These are phyloP conservation scores for Penicillium sp. DNA, from an alignment of 2,329 filamentous ascomycete species.

Conservation along the genomic window DNA sequence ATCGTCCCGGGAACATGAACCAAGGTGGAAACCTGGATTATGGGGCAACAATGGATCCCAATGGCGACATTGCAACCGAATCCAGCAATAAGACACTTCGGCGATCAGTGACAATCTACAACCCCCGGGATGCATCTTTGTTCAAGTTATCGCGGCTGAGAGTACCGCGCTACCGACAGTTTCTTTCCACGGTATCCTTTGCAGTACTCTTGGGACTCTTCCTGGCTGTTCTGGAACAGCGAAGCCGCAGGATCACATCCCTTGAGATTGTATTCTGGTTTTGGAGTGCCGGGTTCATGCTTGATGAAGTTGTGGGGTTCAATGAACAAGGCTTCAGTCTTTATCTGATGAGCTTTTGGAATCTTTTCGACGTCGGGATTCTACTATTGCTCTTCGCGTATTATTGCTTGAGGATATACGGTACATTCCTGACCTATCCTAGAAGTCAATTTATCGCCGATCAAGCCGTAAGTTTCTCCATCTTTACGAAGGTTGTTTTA, in stretches of 20 bases:
- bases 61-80: slow-evolving; percentile 19
- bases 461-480: slow-evolving; percentile 54
- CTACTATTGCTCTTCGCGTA: slow-evolving; percentile 81
- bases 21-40: slow-evolving; percentile 24
- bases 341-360: slow-evolving; percentile 98
- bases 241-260: slow-evolving; percentile 75
- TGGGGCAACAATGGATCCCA: slow-evolving; percentile 25
- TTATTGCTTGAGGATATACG: slow-evolving; percentile 84
- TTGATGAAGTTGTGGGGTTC: slow-evolving; percentile 93
- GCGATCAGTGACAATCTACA: slow-evolving; percentile 80
- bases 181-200: slow-evolving; percentile 84
- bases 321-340: slow-evolving; percentile 95
- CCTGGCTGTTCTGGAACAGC: slow-evolving; percentile 72
- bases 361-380: slow-evolving; percentile 89
- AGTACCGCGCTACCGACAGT: slow-evolving; percentile 86
- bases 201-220: slow-evolving; percentile 82
- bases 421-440: slow-evolving; percentile 75
- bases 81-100: slow-evolving; percentile 38
- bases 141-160: slow-evolving; percentile 89
- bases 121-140: slow-evolving; percentile 82
- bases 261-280: slow-evolving; percentile 94
- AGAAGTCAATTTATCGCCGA: slow-evolving; percentile 67
- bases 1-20: slow-evolving; percentile 55
- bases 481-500: not conserved
- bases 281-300: slow-evolving; percentile 95